A percentile compares a stretch with the other conserved stretches of the same genome.
Evolutionary conservation across 257 asterid genomes (phyloP).

Genomic region (Ligustrum vulgare): DNA sequence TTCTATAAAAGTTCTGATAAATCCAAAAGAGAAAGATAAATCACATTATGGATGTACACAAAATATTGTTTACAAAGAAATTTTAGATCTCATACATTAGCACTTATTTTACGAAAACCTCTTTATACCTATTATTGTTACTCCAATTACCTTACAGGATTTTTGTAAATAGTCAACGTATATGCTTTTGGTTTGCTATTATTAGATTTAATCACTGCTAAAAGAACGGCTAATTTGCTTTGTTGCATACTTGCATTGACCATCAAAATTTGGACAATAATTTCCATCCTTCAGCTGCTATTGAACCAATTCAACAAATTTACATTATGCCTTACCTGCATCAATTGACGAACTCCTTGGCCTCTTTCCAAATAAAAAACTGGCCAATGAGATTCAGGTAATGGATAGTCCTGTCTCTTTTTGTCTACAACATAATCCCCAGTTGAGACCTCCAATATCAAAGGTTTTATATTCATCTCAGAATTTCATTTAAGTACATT

Average conservation of each 20-base stretch:
- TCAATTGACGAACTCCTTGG: slow-evolving; percentile 53
- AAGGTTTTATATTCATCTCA: slow-evolving; percentile 44
- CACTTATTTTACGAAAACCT: too few species aligned
- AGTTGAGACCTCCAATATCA: too few species aligned
- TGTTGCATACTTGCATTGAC: slow-evolving; percentile 40
- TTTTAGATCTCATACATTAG: too few species aligned
- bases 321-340: slow-evolving; percentile 45
- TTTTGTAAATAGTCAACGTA: too few species aligned
- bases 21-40: too few species aligned
- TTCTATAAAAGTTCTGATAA: too few species aligned
- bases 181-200: too few species aligned
- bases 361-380: slow-evolving; percentile 36
- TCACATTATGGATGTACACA: too few species aligned
- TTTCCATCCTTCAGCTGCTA: slow-evolving; percentile 38
- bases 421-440: slow-evolving; percentile 76
- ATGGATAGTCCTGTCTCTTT: slow-evolving; percentile 67
- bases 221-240: slow-evolving; percentile 49
- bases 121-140: too few species aligned
- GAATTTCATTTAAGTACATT: not conserved
- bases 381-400: slow-evolving; percentile 63
- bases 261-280: too few species aligned
- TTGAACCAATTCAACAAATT: slow-evolving; percentile 54
- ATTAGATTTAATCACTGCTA: slow-evolving; percentile 68
- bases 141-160: too few species aligned
- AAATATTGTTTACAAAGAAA: too few species aligned